Evolutionary conservation across 148 eudicot species (phyloP).

Genomic region (Arctostaphylos glauca): DNA sequence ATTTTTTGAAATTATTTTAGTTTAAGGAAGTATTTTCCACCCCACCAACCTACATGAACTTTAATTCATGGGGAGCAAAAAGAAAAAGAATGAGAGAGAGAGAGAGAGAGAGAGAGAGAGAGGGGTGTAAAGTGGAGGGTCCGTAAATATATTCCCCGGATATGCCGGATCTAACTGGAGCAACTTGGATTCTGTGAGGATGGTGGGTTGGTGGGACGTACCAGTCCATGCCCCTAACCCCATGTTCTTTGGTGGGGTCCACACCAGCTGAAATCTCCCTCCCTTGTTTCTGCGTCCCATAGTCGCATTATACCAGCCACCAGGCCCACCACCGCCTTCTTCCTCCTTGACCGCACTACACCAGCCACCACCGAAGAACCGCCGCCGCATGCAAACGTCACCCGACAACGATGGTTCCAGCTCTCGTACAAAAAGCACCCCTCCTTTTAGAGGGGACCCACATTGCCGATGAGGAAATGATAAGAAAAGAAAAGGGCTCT

Average conservation of each 20-base stretch:
- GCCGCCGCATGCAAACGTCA: neutral
- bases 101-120: neutral
- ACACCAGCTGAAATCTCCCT: neutral
- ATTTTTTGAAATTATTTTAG: too few species aligned
- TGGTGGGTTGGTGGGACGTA: neutral
- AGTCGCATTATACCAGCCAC: neutral
- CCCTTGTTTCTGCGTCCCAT: neutral
- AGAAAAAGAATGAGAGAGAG: too few species aligned
- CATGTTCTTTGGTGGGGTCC: neutral
- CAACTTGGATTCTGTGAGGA: neutral
- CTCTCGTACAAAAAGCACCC: neutral
- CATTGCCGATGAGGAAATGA: slow-evolving; percentile 1
- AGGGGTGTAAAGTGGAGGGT: neutral
- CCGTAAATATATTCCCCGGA: neutral
- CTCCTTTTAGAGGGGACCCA: slow-evolving; percentile 4
- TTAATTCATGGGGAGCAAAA: too few species aligned
- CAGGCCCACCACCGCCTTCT: neutral
- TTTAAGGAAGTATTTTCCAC: too few species aligned
- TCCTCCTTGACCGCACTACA: slow-evolving; percentile 11
- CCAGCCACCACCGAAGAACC: neutral
- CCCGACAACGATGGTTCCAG: neutral
- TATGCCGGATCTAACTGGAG: neutral
- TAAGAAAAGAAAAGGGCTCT: neutral
- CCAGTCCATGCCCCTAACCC: neutral
- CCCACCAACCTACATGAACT: too few species aligned